Evolutionary conservation across 75 land plant genomes (phyloP).

Genomic region (Sequoia sempervirens): DNA sequence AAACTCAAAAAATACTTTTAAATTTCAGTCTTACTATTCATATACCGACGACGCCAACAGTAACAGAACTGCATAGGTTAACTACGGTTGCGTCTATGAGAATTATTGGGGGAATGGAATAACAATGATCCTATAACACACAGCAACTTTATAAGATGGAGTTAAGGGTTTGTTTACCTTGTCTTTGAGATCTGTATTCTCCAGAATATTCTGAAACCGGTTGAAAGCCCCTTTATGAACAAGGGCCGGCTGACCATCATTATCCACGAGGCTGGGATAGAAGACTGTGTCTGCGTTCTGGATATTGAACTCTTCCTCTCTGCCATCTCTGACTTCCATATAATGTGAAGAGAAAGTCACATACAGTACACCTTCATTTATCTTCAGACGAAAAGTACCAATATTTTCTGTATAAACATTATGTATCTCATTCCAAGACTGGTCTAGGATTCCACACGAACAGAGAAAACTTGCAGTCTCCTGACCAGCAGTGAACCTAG

Average conservation of each 20-base stretch:
- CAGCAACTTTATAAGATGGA: background rate
- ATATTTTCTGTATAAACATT: background rate
- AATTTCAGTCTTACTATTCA: too few species aligned
- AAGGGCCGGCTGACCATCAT: background rate
- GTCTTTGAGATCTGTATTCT: background rate
- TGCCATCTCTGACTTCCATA: background rate
- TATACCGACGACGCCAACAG: too few species aligned
- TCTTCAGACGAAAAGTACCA: background rate
- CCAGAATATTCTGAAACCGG: background rate
- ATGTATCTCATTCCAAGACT: background rate
- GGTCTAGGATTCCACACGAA: background rate
- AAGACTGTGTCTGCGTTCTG: background rate
- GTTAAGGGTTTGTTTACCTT: background rate
- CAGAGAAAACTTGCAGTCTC: background rate
- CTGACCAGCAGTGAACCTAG: background rate
- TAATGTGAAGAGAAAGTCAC: background rate
- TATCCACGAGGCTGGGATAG: background rate
- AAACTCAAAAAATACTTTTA: too few species aligned
- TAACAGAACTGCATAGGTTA: too few species aligned
- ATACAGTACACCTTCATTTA: background rate
- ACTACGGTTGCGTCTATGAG: too few species aligned
- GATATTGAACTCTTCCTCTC: background rate
- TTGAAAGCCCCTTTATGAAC: background rate
- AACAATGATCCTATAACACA: background rate
- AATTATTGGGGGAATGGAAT: too few species aligned